Conservation (phyloP, 352 stramenopile species). For the Aphanomyces invadans region DNA sequence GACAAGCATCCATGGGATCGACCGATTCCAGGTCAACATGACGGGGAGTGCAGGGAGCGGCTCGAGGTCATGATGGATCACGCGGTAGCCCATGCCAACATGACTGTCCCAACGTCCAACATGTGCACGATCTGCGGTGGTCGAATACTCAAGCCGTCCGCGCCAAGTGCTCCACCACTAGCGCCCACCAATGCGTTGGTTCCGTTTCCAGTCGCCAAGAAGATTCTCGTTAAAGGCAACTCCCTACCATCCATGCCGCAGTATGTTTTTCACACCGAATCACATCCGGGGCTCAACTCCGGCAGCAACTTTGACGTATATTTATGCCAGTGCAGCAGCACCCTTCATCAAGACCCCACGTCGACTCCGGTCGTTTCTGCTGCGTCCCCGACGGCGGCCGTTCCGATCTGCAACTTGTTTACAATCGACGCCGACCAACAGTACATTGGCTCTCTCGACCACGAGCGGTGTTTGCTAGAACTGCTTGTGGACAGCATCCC, state of each 20-base stretch:
- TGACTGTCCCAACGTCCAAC: slow-evolving; percentile 6
- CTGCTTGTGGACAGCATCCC: slow-evolving; percentile 77
- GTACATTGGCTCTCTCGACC: slow-evolving; percentile 71
- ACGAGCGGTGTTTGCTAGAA: slow-evolving; percentile 68
- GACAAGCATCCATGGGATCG: slow-evolving; percentile 6
- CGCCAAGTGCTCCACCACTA: too few species aligned
- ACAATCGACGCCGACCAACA: slow-evolving; percentile 62
- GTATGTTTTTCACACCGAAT: slow-evolving; percentile 20
- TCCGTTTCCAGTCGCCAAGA: slow-evolving; percentile 12
- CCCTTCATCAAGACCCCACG: background rate
- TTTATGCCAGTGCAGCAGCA: slow-evolving; percentile 4
- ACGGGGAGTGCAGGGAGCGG: slow-evolving; percentile 1
- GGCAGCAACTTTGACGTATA: slow-evolving; percentile 19
- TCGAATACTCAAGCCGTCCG: slow-evolving; percentile 11
- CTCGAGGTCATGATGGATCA: slow-evolving; percentile 24
- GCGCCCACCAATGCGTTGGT: too few species aligned
- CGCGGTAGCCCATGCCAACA: slow-evolving; percentile 7
- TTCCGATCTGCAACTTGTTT: slow-evolving; percentile 62
- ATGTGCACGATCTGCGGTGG: slow-evolving; percentile 22
- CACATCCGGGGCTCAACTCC: background rate
- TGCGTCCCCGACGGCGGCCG: background rate
- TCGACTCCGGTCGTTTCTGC: background rate
- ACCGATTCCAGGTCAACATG: background rate
- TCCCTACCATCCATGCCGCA: slow-evolving; percentile 19
- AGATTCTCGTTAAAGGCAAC: slow-evolving; percentile 18